A percentile compares a stretch with the other conserved stretches of the same genome.
Conservation (phyloP, 345 rosid genomes). For the Populus deltoides region DNA sequence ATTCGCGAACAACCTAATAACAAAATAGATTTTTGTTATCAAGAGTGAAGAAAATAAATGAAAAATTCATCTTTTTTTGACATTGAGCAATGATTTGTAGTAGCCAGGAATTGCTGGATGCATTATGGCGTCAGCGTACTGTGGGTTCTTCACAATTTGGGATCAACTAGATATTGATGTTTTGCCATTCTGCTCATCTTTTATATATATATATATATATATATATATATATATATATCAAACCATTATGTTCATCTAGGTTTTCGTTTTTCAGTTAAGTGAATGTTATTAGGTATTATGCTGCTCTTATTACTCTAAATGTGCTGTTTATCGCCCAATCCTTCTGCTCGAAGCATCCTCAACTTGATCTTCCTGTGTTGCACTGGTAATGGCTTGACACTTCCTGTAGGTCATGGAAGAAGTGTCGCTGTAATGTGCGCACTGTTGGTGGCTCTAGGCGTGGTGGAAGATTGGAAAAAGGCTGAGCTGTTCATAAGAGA, state of each 20-base stretch:
- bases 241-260: not conserved
- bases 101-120: not conserved
- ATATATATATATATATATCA: too few relatives aligned
- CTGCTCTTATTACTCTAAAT: not conserved
- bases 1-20: not conserved
- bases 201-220: too few relatives aligned
- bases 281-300: not conserved
- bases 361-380: not conserved
- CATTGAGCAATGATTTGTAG: not conserved
- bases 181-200: not conserved
- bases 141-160: not conserved
- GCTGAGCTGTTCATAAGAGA: constrained; percentile 53
- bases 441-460: constrained; percentile 51
- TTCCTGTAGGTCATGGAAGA: constrained; percentile 64
- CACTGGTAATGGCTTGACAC: not conserved
- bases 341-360: not conserved
- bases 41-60: not conserved
- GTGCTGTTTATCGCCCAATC: not conserved
- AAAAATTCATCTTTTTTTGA: not conserved
- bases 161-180: not conserved
- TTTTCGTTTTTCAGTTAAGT: not conserved
- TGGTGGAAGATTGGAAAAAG: constrained; percentile 60
- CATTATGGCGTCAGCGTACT: not conserved
- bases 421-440: constrained; percentile 72
- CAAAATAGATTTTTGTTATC: not conserved